Evolutionary conservation across 2,329 filamentous ascomycete genomes (phyloP).

Genomic region (Mycogone perniciosa): DNA sequence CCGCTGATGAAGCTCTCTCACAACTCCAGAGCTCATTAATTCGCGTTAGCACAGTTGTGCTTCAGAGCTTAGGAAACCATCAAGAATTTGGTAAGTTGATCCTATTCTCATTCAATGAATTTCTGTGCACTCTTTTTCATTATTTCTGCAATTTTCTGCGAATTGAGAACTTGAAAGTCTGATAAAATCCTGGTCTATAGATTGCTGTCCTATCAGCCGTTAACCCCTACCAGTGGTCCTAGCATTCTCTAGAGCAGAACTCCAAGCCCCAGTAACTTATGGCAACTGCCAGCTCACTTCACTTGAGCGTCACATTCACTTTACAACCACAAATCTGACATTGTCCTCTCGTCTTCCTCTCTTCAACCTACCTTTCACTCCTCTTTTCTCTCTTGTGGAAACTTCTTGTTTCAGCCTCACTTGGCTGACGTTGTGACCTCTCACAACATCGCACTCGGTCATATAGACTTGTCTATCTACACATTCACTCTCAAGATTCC

Average conservation of each 20-base stretch:
- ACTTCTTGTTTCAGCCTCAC: background rate
- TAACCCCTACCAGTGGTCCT: conserved; percentile 2
- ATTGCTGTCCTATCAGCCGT: conserved; percentile 3
- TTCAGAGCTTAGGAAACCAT: background rate
- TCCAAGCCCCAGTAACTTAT: background rate
- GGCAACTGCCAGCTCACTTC: background rate
- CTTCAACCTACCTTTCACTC: background rate
- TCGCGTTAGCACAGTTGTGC: conserved; percentile 2
- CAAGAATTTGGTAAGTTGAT: background rate
- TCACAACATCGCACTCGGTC: background rate
- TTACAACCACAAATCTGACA: background rate
- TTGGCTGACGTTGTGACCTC: background rate
- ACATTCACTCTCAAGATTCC: background rate
- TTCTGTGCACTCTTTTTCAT: background rate
- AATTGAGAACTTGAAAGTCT: background rate
- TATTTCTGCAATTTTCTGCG: background rate
- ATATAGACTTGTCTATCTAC: background rate
- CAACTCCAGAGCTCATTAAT: conserved; percentile 7
- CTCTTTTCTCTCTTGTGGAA: background rate
- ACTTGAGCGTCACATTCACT: background rate
- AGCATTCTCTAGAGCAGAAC: background rate
- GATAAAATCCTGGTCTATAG: conserved; percentile 2
- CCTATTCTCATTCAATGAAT: background rate
- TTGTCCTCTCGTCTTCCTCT: background rate
- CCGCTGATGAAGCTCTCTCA: conserved; percentile 3